phyloP scores from a whole-genome alignment of 108 stramenopile species.

The Parietichytrium sp. region DNA sequence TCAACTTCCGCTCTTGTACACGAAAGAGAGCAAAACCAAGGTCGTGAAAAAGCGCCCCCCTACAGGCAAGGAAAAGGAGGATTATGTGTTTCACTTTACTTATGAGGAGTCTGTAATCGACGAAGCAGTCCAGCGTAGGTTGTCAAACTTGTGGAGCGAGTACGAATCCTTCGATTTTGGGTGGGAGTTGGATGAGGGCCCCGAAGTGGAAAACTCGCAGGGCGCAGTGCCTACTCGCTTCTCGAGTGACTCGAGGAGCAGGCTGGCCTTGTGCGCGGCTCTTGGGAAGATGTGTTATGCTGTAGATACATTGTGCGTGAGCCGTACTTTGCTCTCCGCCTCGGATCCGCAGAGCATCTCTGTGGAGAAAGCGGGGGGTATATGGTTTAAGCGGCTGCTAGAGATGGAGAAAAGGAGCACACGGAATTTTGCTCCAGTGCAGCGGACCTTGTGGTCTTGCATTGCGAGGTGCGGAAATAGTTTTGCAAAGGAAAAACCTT shows the following conservation, averaged over 20 bases:
- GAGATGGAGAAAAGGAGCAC: background rate
- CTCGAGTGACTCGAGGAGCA: too few relatives aligned
- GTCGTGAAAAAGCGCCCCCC: background rate
- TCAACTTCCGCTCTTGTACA: background rate
- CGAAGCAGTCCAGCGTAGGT: background rate
- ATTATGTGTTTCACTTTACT: background rate
- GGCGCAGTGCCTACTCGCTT: too few relatives aligned
- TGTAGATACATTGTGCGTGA: too few relatives aligned
- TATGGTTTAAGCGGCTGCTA: background rate
- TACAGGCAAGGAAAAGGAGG: background rate
- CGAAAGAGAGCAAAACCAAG: background rate
- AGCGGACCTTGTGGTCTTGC: background rate
- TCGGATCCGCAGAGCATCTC: too few relatives aligned
- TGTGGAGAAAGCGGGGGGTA: too few relatives aligned
- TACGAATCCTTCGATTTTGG: background rate
- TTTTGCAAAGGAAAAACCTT: background rate
- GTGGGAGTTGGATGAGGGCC: too few relatives aligned
- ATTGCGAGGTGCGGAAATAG: background rate
- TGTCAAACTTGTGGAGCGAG: background rate
- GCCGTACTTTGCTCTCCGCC: too few relatives aligned
- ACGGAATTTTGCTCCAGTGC: background rate
- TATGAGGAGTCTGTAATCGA: constrained; percentile 18
- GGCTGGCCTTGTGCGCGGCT: too few relatives aligned
- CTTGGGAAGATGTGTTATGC: too few relatives aligned
- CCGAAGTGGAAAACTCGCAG: too few relatives aligned